A percentile compares a stretch with the other conserved stretches of the same genome.
Evolutionary conservation across 2,329 filamentous ascomycete species (phyloP).

Genomic region (Ascochyta fabae): DNA sequence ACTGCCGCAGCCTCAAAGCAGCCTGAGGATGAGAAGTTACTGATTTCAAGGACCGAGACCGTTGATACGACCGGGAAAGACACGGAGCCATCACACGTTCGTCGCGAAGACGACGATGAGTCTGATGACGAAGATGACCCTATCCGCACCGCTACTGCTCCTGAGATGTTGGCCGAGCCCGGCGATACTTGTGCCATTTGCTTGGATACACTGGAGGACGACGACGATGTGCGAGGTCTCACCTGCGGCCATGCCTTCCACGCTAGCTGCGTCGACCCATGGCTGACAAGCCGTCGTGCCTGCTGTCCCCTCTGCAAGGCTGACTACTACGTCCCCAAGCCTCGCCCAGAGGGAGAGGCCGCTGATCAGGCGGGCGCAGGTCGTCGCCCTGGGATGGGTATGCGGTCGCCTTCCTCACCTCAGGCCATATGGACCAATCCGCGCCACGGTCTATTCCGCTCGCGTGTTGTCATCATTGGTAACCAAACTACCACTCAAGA

Average conservation of each 20-base stretch:
- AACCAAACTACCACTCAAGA: conserved; percentile 16
- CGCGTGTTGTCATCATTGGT: conserved; percentile 39
- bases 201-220: conserved; percentile 90
- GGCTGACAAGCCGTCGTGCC: conserved; percentile 90
- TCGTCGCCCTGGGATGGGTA: conserved; percentile 38
- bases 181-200: conserved; percentile 97
- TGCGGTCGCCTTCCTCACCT: conserved; percentile 42
- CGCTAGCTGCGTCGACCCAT: conserved; percentile 92
- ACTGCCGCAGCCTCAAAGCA: conserved; percentile 31
- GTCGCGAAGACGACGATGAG: conserved; percentile 57
- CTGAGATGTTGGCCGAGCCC: conserved; percentile 79
- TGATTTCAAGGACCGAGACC: conserved; percentile 31
- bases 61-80: conserved; percentile 32
- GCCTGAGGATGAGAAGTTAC: conserved; percentile 19
- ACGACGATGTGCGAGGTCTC: conserved; percentile 92
- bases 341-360: conserved; percentile 67
- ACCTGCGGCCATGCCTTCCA: conserved; percentile 99
- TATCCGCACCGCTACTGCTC: conserved; percentile 80
- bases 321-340: conserved; percentile 95
- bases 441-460: conserved; percentile 43
- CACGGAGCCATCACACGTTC: conserved; percentile 26
- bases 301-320: conserved; percentile 98
- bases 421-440: conserved; percentile 41
- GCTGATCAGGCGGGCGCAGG: conserved; percentile 34
- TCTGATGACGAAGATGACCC: conserved; percentile 79